A percentile compares a stretch with the other conserved stretches of the same genome.
Conservation (phyloP, 208 protist genomes). For the Crithidia brevicula region DNA sequence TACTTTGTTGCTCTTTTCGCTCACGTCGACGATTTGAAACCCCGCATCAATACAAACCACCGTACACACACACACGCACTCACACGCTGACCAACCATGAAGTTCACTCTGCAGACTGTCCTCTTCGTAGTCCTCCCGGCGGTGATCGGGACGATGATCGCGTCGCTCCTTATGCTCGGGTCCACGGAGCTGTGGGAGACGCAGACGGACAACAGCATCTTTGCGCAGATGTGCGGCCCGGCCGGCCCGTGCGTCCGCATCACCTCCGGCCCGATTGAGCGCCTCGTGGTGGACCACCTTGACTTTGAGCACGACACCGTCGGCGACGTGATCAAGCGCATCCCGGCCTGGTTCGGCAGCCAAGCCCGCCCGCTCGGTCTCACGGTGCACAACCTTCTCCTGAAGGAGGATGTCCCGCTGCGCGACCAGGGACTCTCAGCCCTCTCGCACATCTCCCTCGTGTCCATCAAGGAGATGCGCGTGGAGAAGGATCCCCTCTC, state of each 20-base stretch:
- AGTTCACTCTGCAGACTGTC: conserved; percentile 8
- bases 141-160: background rate
- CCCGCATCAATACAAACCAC: no score
- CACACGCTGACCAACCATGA: conserved; percentile 5
- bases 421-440: conserved; percentile 31
- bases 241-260: conserved; percentile 15
- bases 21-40: no score
- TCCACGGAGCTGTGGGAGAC: conserved; percentile 15
- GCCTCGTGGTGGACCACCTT: conserved; percentile 23
- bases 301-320: conserved; percentile 38
- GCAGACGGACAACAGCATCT: conserved; percentile 1
- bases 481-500: background rate
- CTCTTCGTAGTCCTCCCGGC: conserved; percentile 14
- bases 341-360: conserved; percentile 45
- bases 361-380: conserved; percentile 33
- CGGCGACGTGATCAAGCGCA: conserved; percentile 30
- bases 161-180: conserved; percentile 6
- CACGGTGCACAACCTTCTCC: conserved; percentile 25
- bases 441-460: conserved; percentile 15
- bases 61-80: conserved; percentile 2
- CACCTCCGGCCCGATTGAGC: conserved; percentile 21
- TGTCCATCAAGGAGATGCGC: conserved; percentile 26
- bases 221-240: background rate
- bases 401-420: conserved; percentile 28
- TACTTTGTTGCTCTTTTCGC: conserved; percentile 4